Evolutionary conservation across 2,329 filamentous ascomycete genomes (phyloP).

Genomic region (Bimuria novae-zelandiae): DNA sequence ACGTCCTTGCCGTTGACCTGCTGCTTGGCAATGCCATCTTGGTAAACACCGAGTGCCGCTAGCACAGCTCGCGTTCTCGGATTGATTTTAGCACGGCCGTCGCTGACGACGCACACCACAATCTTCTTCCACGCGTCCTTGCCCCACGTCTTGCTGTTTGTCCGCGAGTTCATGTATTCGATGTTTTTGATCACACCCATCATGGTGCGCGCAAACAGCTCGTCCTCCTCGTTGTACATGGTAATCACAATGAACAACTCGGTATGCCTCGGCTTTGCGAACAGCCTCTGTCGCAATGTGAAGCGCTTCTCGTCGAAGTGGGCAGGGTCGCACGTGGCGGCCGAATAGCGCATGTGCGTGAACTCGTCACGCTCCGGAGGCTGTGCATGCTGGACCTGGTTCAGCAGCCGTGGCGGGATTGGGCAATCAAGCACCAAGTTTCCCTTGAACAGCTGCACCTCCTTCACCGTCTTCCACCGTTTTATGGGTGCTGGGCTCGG

Average conservation of each 20-base stretch:
- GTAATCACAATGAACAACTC: slow-evolving; percentile 96
- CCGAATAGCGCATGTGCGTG: slow-evolving; percentile 90
- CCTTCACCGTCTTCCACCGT: slow-evolving; percentile 98
- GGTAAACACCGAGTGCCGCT: slow-evolving; percentile 93
- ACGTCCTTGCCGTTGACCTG: slow-evolving; percentile 96
- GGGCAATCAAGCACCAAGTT: slow-evolving; percentile 97
- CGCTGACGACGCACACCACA: slow-evolving; percentile 95
- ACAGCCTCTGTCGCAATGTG: slow-evolving; percentile 86
- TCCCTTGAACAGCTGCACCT: slow-evolving; percentile 94
- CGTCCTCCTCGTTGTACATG: slow-evolving; percentile 99
- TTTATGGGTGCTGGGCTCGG: slow-evolving; percentile 68
- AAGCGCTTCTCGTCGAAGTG: slow-evolving; percentile 90
- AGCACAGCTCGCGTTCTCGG: slow-evolving; percentile 85
- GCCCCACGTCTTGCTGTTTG: slow-evolving; percentile 95
- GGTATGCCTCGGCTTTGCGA: slow-evolving; percentile 88
- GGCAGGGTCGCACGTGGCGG: slow-evolving; percentile 89
- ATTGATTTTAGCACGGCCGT: slow-evolving; percentile 97
- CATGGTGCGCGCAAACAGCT: slow-evolving; percentile 94
- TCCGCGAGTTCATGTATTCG: slow-evolving; percentile 94
- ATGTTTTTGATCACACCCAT: slow-evolving; percentile 98
- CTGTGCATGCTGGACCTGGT: slow-evolving; percentile 81
- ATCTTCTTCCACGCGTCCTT: slow-evolving; percentile 99
- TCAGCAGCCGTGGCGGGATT: slow-evolving; percentile 84
- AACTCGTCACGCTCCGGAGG: slow-evolving; percentile 81
- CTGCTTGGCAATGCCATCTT: slow-evolving; percentile 98